Base-by-base conservation (phyloP, 169 alveolate species). In the Eimeria zaria region DNA sequence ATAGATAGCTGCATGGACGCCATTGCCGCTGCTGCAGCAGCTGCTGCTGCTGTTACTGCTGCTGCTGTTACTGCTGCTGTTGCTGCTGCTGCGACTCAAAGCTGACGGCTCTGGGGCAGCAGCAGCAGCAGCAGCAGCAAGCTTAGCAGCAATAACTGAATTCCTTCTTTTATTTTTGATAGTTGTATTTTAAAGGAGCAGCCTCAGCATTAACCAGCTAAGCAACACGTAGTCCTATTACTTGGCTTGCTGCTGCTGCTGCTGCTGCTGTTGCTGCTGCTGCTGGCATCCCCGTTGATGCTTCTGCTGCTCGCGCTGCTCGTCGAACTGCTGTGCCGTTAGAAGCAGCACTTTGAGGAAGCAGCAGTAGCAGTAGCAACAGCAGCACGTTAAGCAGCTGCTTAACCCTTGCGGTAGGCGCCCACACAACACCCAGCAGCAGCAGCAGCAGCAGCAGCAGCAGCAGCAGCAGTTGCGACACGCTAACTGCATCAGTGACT, bases 221-320 rank as follows among this genome's bases (percentile, higher is more conserved):
- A 20, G 87, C 87, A 41, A 62, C 87, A 14, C 62, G 60, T 24
- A 39, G 87, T 12, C 44, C 36, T 46, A 8, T 39, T 9, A 39
- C 27, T 46, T 27, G 87, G 87, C 87, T 76, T 76, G 87, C 87
- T 46, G 60, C 64, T 69, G 46, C 51, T 69, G 80, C 80, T 27
- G 80, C 46, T 69, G 80, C 46, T 69, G 69, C 69, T 58, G 80
- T 39, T 39, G 46, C 80, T 69, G 80, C 80, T 69, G 80, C 80
- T 69, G 30, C 9, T 60, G n/a, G n/a, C n/a, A n/a, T n/a, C n/a
- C n/a, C n/a, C n/a, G 69, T n/a, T 60, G 69, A 22, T 60, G 69
- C 69, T 60, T 6, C 58, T 51, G 6, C 58, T 12, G 74, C 74
- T 64, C 74, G 74, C n/a, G 22, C 14, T 64, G 12, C 74, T 22